These are phyloP conservation scores for Dryadomyces quercivorus DNA, from an alignment of 2,329 filamentous ascomycete species.

Conservation along the genomic window DNA sequence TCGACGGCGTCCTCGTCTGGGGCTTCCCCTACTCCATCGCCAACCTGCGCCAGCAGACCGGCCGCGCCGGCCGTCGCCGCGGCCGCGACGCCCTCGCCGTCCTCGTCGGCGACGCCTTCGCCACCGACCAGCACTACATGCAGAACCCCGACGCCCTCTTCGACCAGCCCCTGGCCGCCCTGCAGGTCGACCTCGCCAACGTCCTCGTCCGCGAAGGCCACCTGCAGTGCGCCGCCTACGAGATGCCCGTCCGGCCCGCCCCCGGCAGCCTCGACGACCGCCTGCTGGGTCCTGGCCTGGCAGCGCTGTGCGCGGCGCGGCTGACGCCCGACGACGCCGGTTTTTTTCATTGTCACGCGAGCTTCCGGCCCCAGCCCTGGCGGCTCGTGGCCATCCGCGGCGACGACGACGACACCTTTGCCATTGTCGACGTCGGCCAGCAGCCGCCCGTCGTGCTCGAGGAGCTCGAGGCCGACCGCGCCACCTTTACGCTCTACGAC, in stretches of 20 bases:
- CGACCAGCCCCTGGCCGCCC: conserved; percentile 75
- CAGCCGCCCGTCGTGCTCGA: conserved; percentile 77
- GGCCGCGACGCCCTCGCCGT: conserved; percentile 91
- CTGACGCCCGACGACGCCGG: conserved; percentile 63
- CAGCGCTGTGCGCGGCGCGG: conserved; percentile 59
- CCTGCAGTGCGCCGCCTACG: conserved; percentile 86
- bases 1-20: conserved; percentile 88
- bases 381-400: conserved; percentile 80
- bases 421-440: conserved; percentile 79
- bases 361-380: conserved; percentile 77
- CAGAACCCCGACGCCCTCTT: conserved; percentile 89
- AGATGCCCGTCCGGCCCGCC: conserved; percentile 78
- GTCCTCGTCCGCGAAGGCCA: conserved; percentile 88
- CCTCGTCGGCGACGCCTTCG: conserved; percentile 76
- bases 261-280: conserved; percentile 54
- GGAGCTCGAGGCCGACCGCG: conserved; percentile 90
- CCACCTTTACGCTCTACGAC: conserved; percentile 92
- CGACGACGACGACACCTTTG: conserved; percentile 76
- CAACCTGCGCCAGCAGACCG: conserved; percentile 88
- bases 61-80: conserved; percentile 74
- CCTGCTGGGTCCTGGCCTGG: conserved; percentile 58
- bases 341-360: conserved; percentile 81
- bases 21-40: conserved; percentile 94
- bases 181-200: conserved; percentile 87
- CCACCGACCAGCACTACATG: conserved; percentile 95